These are phyloP conservation scores for Yamagishiella unicocca DNA, from an alignment of 139 green algal genomes.

Conservation along the genomic window DNA sequence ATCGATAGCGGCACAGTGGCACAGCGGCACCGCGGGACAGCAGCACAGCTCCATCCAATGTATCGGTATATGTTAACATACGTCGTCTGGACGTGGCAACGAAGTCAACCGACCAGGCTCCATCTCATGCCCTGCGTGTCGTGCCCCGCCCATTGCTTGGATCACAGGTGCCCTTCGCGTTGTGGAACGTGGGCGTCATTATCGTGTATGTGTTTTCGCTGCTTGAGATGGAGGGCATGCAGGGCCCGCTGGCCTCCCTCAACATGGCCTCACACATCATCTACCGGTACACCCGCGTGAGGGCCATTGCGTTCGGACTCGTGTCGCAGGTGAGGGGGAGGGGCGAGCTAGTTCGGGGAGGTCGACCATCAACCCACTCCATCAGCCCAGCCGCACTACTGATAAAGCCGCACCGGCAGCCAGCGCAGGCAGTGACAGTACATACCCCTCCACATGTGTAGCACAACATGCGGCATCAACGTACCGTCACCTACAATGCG, in stretches of 20 bases:
- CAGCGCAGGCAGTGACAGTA: neutral
- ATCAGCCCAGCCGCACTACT: neutral
- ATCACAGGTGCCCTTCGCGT: neutral
- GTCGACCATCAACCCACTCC: neutral
- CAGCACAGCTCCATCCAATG: neutral
- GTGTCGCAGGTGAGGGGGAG: slow-evolving; percentile 15
- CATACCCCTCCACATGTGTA: neutral
- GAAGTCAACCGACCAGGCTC: neutral
- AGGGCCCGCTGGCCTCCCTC: slow-evolving; percentile 44
- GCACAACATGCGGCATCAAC: neutral
- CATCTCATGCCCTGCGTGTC: neutral
- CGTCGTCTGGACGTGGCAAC: neutral
- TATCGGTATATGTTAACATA: too few relatives aligned
- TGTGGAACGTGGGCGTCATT: slow-evolving; percentile 14
- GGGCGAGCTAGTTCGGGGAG: neutral
- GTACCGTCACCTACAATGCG: neutral
- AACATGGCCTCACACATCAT: slow-evolving; percentile 45
- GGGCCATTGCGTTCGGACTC: neutral
- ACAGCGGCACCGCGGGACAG: too few relatives aligned
- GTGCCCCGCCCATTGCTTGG: neutral
- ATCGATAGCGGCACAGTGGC: neutral
- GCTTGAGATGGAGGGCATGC: slow-evolving; percentile 1
- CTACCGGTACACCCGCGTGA: slow-evolving; percentile 43
- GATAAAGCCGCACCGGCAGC: neutral
- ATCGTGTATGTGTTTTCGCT: slow-evolving; percentile 16